Base-by-base conservation (phyloP, 2,329 filamentous ascomycete genomes). In the Dothiorella sarmentorum region DNA sequence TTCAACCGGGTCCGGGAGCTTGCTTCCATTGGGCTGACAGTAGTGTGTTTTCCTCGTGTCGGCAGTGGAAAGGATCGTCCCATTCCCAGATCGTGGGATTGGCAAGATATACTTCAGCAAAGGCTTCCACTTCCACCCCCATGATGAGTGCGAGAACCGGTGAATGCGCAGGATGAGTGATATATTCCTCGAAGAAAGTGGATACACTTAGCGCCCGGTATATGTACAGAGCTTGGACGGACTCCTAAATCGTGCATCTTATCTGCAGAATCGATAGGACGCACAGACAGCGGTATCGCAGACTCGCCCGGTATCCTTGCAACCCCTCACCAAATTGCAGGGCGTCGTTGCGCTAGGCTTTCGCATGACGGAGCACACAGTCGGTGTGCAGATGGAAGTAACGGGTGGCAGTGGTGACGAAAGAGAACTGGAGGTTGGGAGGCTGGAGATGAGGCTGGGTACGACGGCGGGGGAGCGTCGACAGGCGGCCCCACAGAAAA, bases 361-460 rank as follows among this genome's bases (percentile, higher is more conserved):
- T 51, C 31, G 31, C 33, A 29, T 40, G n/a, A n/a, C n/a, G 29
- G 33, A 40, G 24, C 15, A 7, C 35, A n/a, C 49, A 27, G 49
- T 18, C 33, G 49, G 33, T n/a, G 49, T 53, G 49, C 33, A 29
- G 43, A 9, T 7, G 5, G 43, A 17, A 10, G 11, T 22, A 4
- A 17, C 4, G 10, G 17, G 37, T 26, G 31, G 18, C 18, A 17
- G 49, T 53, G 49, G 33, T 53, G 49, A 20, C 20, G 49, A 40
- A 17, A 24, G 40, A 27, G 31, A 38, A 40, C n/a, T n/a, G n/a
- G n/a, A n/a, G n/a, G 35, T 18, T 11, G n/a, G 49, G 49, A 17
- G 49, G 49, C 49, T 53, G 49, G 49, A 20, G 7, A 13, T 18
- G 49, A 27, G 49, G 49, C 49, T 53, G 49, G 49, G 49, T 53